phyloP scores from a whole-genome alignment of 163 green algal genomes.

The Chlamydomonas reinhardtii region DNA sequence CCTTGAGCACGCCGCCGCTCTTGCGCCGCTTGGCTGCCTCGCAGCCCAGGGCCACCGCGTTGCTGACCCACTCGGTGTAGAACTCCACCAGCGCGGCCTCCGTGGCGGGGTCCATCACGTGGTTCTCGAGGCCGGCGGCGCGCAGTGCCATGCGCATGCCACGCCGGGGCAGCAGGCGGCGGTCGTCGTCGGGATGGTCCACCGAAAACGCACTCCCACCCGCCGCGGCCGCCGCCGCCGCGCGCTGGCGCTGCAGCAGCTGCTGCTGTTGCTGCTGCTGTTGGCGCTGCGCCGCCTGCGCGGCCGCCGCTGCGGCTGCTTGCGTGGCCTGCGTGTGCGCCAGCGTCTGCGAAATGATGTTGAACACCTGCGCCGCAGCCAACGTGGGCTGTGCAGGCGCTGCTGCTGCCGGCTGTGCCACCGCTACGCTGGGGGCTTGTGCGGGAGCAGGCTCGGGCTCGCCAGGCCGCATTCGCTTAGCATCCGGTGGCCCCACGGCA shows the following conservation, averaged over 20 bases:
- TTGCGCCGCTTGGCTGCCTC: constrained; percentile 54
- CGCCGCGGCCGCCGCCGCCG: neutral
- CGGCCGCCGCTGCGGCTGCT: no score
- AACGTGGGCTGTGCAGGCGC: no score
- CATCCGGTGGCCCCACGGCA: neutral
- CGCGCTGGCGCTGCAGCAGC: neutral
- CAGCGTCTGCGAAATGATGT: neutral
- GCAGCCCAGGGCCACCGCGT: constrained; percentile 59
- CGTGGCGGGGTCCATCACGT: constrained; percentile 46
- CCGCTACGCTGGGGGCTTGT: neutral
- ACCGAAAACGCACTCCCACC: neutral
- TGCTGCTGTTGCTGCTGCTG: no score
- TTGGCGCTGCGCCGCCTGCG: neutral
- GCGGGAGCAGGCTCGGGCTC: neutral
- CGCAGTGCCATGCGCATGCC: constrained; percentile 46
- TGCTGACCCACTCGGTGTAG: constrained; percentile 53
- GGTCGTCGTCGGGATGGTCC: constrained; percentile 19
- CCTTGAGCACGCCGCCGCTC: constrained; percentile 46
- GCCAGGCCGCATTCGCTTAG: constrained; percentile 15
- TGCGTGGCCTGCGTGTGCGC: neutral
- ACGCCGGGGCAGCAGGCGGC: constrained; percentile 44
- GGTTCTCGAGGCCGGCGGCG: constrained; percentile 45
- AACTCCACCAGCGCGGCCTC: constrained; percentile 54
- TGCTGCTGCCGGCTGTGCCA: neutral
- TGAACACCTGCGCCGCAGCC: no score